Base-by-base conservation (phyloP, 805 yeast species). In the Ogataea naganishii region DNA sequence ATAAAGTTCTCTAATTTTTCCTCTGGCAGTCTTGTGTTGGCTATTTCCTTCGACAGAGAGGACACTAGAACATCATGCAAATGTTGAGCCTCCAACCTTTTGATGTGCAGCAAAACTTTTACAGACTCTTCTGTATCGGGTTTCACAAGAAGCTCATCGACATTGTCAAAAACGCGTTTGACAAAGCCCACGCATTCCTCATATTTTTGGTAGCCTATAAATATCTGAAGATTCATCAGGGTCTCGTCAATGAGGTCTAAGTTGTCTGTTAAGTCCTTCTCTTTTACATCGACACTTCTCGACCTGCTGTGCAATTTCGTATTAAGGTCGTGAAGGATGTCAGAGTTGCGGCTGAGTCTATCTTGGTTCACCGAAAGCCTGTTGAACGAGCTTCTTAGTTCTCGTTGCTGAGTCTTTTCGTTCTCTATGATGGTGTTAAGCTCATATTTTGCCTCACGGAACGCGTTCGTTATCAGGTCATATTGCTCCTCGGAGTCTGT, bases 251-350 rank as follows among this genome's bases (percentile, higher is more conserved):
- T 54, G 11, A 38, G 37, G 36, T 31, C 44, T 39, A 40, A 53
- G 50, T 34, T 33, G 11, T 46, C 46, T 7, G 39, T 29, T 4
- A 29, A 29, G 24, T 42, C 40, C 17, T 40, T 40, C 14, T 47
- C 50, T 15, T 35, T 34, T 18, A 38, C 41, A 43, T 75, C 80
- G 31, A 64, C 54, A 13, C 77, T 66, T 24, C 75, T 48, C 31
- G 75, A 64, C 33, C 80, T 52, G 12, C 76, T 66, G 47, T 76
- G 86, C 44, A 76, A 71, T 18, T 78, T 61, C 5, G 75, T 65
- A 2, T 79, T 68, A 16, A 79, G 53, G 39, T 69, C 80, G 38
- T 77, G 80, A 23, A 77, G 47, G 4, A 69, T 51, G 24, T 61
- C 62, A 46, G 56, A 34, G 48, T 57, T 38, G 59, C 42, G 33